Conservation (phyloP, 164 flowering plant genomes). For the Magnolia kwangsiensis region DNA sequence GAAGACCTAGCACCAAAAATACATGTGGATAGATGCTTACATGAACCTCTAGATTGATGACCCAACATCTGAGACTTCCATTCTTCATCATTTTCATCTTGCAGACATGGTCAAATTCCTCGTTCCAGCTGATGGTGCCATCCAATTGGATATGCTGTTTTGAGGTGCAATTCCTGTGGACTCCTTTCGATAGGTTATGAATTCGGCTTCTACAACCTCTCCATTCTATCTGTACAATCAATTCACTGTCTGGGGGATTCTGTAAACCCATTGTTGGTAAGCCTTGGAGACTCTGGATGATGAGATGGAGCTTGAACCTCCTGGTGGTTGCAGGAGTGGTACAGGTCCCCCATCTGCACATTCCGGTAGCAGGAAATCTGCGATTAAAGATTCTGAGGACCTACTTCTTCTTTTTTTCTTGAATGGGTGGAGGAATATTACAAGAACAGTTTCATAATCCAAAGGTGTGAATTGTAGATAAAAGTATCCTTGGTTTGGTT, state of each 20-base stretch:
- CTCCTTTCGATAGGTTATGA: conserved; percentile 1
- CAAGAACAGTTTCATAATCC: background rate
- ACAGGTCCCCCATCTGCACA: conserved; percentile 4
- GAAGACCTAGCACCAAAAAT: background rate
- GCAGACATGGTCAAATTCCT: conserved; percentile 22
- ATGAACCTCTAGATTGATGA: conserved; percentile 22
- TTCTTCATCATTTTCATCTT: conserved; percentile 18
- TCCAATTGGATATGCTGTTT: conserved; percentile 16
- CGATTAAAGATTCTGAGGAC: background rate
- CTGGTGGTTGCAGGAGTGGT: background rate
- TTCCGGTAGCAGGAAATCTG: background rate
- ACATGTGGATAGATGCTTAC: conserved; percentile 14
- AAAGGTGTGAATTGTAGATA: background rate
- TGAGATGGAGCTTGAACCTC: conserved; percentile 21
- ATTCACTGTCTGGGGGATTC: background rate
- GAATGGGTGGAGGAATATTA: background rate
- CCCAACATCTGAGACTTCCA: conserved; percentile 17
- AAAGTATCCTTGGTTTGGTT: background rate
- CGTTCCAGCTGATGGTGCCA: conserved; percentile 24
- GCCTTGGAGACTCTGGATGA: conserved; percentile 15
- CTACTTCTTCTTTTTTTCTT: background rate
- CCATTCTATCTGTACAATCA: conserved; percentile 24
- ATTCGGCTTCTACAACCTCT: conserved; percentile 1
- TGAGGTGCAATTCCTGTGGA: conserved; percentile 13
- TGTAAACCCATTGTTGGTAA: background rate